Evolutionary conservation across 305 asterid species (phyloP).

Genomic region (Fraxinus velutina): DNA sequence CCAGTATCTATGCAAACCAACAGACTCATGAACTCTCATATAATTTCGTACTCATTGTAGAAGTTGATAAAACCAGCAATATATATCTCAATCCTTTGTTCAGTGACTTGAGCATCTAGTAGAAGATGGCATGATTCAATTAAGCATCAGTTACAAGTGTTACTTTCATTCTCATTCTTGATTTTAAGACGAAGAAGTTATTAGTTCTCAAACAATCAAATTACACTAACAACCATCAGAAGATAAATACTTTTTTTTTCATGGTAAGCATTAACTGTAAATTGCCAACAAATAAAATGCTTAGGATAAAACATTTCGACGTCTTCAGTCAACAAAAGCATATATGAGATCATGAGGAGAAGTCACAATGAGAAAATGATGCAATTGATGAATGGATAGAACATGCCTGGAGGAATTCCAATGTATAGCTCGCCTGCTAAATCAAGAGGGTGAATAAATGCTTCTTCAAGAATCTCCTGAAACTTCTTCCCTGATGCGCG

Average conservation of each 20-base stretch:
- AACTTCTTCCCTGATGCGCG: constrained; percentile 75
- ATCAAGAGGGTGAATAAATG: constrained; percentile 66
- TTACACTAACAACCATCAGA: not conserved
- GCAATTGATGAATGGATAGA: constrained; percentile 17
- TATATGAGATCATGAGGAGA: not conserved
- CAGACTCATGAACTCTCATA: not conserved
- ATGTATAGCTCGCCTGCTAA: constrained; percentile 87
- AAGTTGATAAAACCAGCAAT: not conserved
- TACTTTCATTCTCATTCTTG: not conserved
- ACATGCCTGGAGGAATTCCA: constrained; percentile 96
- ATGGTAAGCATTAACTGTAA: not conserved
- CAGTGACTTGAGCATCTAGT: constrained; percentile 6
- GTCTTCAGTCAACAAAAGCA: constrained; percentile 14
- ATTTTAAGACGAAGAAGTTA: not conserved
- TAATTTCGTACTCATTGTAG: not conserved
- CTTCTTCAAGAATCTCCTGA: constrained; percentile 92
- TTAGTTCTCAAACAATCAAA: not conserved
- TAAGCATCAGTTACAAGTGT: not conserved
- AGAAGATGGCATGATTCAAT: not conserved
- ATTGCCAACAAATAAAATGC: constrained; percentile 1
- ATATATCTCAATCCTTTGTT: not conserved
- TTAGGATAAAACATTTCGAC: not conserved
- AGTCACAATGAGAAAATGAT: not conserved
- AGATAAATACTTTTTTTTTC: not conserved
- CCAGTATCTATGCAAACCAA: not conserved